Base-by-base conservation (phyloP, 164 flowering plant genomes). In the Protea cynaroides region DNA sequence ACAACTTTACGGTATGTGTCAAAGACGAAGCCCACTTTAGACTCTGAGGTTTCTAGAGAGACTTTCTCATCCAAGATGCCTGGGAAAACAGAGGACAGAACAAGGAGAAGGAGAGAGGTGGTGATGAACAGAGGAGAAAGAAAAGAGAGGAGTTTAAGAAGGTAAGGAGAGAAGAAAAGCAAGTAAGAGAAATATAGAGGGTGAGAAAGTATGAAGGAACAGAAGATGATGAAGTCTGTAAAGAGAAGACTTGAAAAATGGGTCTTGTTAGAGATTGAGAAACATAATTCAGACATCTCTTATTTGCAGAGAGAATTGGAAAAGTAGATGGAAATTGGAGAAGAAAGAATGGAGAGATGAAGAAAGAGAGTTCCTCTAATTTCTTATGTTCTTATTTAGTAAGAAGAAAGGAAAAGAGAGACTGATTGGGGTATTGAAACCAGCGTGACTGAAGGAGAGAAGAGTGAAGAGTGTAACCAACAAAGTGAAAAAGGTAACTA, bases 51-150 rank as follows among this genome's bases (percentile, higher is more conserved):
- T 38, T 69, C 54, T 13, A 52, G 21, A 25, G n/a, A 7, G 24
- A 40, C 17, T 10, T 43, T 18, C 22, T 70, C n/a, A 25, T 44
- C 73, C 53, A 70, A 15, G 47, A 76, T 62, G n/a, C 37, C 15
- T 3, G 76, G 76, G 36, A 76, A 57, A 63, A 79, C 24, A 17
- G 82, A 72, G 75, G 86, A 70, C 59, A 82, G 62, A 9, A 80
- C 63, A 12, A 85, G 72, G 65, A 83, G 75, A 43, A 93, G 78
- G 59, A 93, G 90, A 53, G 72, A 63, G 37, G 87, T 84, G 69
- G 93, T 87, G 84, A 86, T 40, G 79, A 90, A 80, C 59, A 90
- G 90, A 53, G 97, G 97, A 10, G 82, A 86, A 46, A 94, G 86
- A 43, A 84, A 89, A 23, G 83, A 84, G 43, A 86, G 56, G 65